Evolutionary conservation across 208 protist species (phyloP).

Genomic region (Baffinella frigidus): DNA sequence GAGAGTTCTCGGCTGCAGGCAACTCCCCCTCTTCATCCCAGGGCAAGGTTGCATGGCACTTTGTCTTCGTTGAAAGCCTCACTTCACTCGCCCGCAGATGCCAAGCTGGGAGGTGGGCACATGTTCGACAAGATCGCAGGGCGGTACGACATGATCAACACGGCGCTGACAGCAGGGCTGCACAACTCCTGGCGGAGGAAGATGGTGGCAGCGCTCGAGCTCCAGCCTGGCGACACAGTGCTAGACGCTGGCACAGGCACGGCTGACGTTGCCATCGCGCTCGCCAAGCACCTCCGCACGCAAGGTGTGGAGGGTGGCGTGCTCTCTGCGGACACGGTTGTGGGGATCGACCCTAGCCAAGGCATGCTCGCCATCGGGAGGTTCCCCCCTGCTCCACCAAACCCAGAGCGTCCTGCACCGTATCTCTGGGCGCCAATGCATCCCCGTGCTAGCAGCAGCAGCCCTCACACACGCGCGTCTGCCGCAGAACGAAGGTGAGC

Average conservation of each 20-base stretch:
- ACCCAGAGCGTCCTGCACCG: neutral
- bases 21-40: no score
- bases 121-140: constrained; percentile 51
- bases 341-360: constrained; percentile 50
- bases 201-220: constrained; percentile 2
- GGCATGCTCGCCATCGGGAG: constrained; percentile 26
- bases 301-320: neutral
- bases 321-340: neutral
- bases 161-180: constrained; percentile 12
- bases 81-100: no score
- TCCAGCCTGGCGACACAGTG: constrained; percentile 27
- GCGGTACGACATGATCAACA: constrained; percentile 53
- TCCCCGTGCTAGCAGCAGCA: no score
- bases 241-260: constrained; percentile 46
- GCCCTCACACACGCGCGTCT: no score
- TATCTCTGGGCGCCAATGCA: no score
- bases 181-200: neutral
- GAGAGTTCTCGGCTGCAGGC: no score
- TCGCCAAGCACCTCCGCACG: neutral
- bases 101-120: constrained; percentile 17
- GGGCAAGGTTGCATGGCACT: no score
- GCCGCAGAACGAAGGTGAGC: no score
- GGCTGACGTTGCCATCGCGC: constrained; percentile 30
- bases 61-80: no score
- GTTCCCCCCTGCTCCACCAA: neutral